Evolutionary conservation across 768 basidiomycete species (phyloP).

Genomic region (Strobilomyces dryophilus): DNA sequence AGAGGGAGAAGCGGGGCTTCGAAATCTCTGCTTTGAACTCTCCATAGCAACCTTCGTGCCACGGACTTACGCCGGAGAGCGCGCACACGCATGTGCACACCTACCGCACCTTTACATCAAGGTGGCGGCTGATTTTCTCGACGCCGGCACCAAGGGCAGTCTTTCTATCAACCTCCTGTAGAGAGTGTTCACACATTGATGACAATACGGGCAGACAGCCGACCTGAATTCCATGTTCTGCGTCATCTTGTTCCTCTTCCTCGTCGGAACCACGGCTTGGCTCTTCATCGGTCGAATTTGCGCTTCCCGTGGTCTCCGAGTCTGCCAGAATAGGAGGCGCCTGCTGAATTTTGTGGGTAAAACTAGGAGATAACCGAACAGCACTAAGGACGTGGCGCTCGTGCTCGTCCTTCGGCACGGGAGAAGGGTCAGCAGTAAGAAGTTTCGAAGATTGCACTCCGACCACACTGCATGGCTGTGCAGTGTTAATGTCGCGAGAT

Average conservation of each 20-base stretch:
- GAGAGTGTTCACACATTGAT: conserved; percentile 3
- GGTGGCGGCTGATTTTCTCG: conserved; percentile 35
- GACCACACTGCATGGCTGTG: background rate
- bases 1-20: conserved; percentile 8
- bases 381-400: conserved; percentile 23
- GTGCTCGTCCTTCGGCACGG: conserved; percentile 13
- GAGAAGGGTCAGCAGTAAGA: background rate
- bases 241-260: conserved; percentile 14
- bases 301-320: conserved; percentile 6
- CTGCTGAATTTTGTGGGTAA: conserved; percentile 9
- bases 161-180: conserved; percentile 26
- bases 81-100: background rate
- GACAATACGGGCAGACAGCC: background rate
- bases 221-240: conserved; percentile 20
- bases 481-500: background rate
- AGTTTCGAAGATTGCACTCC: background rate
- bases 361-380: conserved; percentile 22
- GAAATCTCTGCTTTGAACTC: conserved; percentile 5
- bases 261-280: conserved; percentile 3
- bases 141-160: conserved; percentile 34
- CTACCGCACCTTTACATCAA: conserved; percentile 19
- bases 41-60: conserved; percentile 1
- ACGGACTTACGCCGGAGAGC: background rate
- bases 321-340: conserved; percentile 7
- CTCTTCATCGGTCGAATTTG: conserved; percentile 8